Evolutionary conservation across 2,329 filamentous ascomycete genomes (phyloP), one percentile per base, ranked within the genome.

Genomic region (Scleromitrula shiraiana): DNA sequence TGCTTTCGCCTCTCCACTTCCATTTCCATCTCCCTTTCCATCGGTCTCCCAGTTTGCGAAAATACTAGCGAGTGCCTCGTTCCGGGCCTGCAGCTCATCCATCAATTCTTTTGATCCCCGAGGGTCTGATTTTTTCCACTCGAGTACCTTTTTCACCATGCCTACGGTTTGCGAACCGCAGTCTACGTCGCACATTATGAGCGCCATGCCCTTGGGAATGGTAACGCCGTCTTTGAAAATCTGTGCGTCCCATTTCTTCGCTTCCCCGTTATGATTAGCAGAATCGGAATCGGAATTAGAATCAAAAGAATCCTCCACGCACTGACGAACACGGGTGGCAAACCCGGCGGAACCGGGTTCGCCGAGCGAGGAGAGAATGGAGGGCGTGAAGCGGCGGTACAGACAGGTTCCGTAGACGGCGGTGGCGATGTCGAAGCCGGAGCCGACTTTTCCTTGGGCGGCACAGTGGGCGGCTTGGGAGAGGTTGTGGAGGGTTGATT

Each of bases 131-230:
- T 78, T 77, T 43, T 85, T 75, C 93, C 93, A 98, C 26, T 77
- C 76, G 3, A 97, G 74, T 12, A 98, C 87, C 63, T 87, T 79
- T 70, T 91, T 95, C 30, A 96, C 93, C 93, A 98, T 97, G 12
- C 88, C 79, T 0, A 95, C 90, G 7, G 91, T 97, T 70, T 95
- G 80, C 41, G 84, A 91, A 26, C 93, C 93, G 63, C 90, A 95
- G 64, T 94, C 88, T 6, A 98, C 93, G 63, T 98, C 93, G 62
- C 89, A 95, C 83, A 98, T 93, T 51, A 94, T 78, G 56, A 97
- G 73, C 20, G 84, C 77, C 56, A 95, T 70, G 0, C 87, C 88
- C 1, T 66, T 60, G 0, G 91, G 90, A 50, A 97, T 73, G 51
- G 73, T 75, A 44, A 91, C 80, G 14, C 73, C 77, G 5, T 82